These are phyloP conservation scores for Quillaja saponaria DNA, from an alignment of 306 rosid genomes.

Conservation along the genomic window DNA sequence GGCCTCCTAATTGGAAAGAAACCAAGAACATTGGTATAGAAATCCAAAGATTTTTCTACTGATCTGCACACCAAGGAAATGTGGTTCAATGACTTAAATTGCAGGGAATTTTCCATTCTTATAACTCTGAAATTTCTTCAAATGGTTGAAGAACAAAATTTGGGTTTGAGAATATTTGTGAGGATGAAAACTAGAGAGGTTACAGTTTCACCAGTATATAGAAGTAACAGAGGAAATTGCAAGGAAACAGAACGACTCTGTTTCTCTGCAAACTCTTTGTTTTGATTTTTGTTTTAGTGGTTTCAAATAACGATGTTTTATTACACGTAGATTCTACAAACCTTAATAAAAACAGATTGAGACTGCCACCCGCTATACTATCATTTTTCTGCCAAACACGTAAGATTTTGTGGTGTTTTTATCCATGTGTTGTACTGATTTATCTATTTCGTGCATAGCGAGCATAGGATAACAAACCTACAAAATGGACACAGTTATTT, in stretches of 20 bases:
- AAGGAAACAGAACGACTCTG: background rate
- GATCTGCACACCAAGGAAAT: slow-evolving; percentile 73
- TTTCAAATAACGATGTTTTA: background rate
- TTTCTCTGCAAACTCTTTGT: too few species aligned
- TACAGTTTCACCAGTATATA: too few species aligned
- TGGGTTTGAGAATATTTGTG: too few species aligned
- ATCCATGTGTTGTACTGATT: too few species aligned
- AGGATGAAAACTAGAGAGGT: too few species aligned
- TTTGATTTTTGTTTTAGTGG: background rate
- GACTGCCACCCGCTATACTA: too few species aligned
- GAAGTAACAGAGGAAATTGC: background rate
- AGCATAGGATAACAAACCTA: too few species aligned
- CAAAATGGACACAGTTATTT: too few species aligned
- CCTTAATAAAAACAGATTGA: too few species aligned
- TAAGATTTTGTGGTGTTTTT: too few species aligned
- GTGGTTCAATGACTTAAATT: slow-evolving; percentile 74
- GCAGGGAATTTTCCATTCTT: slow-evolving; percentile 56
- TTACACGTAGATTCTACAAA: background rate
- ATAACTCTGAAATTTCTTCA: background rate
- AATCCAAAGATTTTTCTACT: slow-evolving; percentile 57
- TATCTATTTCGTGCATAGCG: too few species aligned
- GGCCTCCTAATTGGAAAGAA: slow-evolving; percentile 56
- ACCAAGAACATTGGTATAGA: slow-evolving; percentile 69
- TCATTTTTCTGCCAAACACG: too few species aligned
- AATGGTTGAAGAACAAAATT: background rate